A percentile compares a stretch with the other conserved stretches of the same genome.
phyloP scores from a whole-genome alignment of 305 asterid genomes.

The Rubia balearica region DNA sequence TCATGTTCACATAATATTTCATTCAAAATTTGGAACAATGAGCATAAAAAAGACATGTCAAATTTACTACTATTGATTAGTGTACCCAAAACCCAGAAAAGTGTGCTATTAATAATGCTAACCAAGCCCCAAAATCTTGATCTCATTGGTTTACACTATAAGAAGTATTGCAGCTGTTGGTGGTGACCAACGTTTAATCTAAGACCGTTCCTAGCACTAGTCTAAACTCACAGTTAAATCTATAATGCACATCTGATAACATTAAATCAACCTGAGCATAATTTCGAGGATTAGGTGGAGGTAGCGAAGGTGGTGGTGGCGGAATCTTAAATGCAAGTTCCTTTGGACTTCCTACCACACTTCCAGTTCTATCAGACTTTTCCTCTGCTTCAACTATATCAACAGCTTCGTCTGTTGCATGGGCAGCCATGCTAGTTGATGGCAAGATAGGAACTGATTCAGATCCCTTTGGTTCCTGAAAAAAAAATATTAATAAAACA shows the following conservation, averaged over 20 bases:
- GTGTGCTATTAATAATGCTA: background rate
- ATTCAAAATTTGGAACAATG: background rate
- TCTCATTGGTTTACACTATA: background rate
- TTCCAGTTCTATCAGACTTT: slow-evolving; percentile 31
- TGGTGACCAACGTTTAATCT: background rate
- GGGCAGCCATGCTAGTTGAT: slow-evolving; percentile 78
- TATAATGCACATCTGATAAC: background rate
- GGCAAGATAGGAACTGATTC: slow-evolving; percentile 45
- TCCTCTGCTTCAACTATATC: slow-evolving; percentile 56
- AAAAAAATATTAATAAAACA: background rate
- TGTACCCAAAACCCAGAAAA: background rate
- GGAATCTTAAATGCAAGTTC: slow-evolving; percentile 30
- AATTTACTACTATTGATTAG: background rate
- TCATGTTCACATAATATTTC: background rate
- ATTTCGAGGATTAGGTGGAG: slow-evolving; percentile 50
- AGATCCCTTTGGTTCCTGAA: slow-evolving; percentile 44
- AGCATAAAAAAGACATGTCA: background rate
- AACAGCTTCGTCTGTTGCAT: slow-evolving; percentile 63
- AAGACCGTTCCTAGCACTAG: background rate
- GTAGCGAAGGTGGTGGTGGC: slow-evolving; percentile 62
- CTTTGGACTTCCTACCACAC: slow-evolving; percentile 22
- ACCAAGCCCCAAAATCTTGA: background rate
- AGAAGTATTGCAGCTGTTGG: background rate
- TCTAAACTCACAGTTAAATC: background rate
- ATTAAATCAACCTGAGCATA: slow-evolving; percentile 49